These are phyloP conservation scores for Cercospora sesami DNA, from an alignment of 2,329 filamentous ascomycete genomes.

Conservation along the genomic window DNA sequence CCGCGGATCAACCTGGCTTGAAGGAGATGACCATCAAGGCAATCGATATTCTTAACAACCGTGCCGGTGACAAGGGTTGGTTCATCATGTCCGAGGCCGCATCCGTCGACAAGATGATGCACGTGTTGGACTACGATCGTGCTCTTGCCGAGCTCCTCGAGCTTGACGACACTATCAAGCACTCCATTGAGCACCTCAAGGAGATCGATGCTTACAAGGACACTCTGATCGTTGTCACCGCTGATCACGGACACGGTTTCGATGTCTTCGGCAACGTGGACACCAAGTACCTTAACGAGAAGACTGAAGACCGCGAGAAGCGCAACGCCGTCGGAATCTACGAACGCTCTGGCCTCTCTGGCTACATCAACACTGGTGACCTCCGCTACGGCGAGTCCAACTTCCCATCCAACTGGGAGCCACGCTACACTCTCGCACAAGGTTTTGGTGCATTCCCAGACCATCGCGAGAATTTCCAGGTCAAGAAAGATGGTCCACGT, in stretches of 20 bases:
- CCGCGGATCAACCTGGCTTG: conserved; percentile 74
- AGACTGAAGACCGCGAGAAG: conserved; percentile 68
- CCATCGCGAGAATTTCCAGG: conserved; percentile 70
- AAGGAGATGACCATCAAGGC: conserved; percentile 85
- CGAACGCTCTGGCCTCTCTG: conserved; percentile 69
- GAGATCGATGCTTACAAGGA: conserved; percentile 67
- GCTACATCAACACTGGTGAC: conserved; percentile 67
- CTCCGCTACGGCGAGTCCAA: conserved; percentile 68
- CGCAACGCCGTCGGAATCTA: conserved; percentile 74
- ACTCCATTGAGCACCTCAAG: conserved; percentile 69
- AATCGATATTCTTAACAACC: conserved; percentile 47
- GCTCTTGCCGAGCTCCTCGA: conserved; percentile 82
- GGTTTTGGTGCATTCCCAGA: conserved; percentile 73
- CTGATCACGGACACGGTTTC: conserved; percentile 89
- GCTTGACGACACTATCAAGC: conserved; percentile 78
- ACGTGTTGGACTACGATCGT: conserved; percentile 79
- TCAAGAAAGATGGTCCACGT: conserved; percentile 67
- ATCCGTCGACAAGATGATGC: conserved; percentile 89
- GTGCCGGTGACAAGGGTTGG: conserved; percentile 65
- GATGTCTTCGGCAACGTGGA: conserved; percentile 82
- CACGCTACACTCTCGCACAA: conserved; percentile 75
- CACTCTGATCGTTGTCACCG: conserved; percentile 76
- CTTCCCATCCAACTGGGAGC: conserved; percentile 83
- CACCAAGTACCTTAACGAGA: conserved; percentile 70
- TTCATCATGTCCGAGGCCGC: conserved; percentile 87